Evolutionary conservation across 2,329 filamentous ascomycete species (phyloP), one percentile per base, ranked within the genome.

Genomic region (Exutisphaerella laricina): DNA sequence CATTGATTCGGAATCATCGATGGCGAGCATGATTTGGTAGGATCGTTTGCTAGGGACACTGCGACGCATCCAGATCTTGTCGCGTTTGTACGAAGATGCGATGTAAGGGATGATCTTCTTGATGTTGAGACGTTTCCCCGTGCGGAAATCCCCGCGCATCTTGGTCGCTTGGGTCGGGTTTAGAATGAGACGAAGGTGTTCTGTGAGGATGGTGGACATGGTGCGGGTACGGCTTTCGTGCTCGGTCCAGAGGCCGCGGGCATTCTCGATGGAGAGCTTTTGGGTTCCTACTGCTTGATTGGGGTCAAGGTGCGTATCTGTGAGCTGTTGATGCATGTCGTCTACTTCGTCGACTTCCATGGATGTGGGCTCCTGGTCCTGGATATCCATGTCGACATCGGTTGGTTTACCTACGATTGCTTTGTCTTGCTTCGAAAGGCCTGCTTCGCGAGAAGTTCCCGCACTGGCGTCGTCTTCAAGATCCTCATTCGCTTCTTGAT

Each of bases 101-200:
- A 99, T 97, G 70, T 98, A 99, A 0, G 94, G 92, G 58, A 99
- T 98, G 68, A 99, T 98, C 56, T 90, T 88, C 69, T 97, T 97
- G 72, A 99, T 95, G 68, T 97, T 98, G 57, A 99, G 86, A 0
- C 92, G 84, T 66, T 99, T 98, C 50, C 92, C 92, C 0, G 92
- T 98, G 55, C 92, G 86, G 77, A 94, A 97, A 55, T 94, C 88
- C 31, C 92, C 92, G 2, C 90, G 89, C 49, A 98, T 85, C 61
- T 97, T 98, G 26, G 92, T 97, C 1, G 90, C 89, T 40, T 94
- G 82, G 0, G 90, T 97, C 0, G 94, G 92, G 0, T 87, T 87
- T 28, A 99, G 82, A 58, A 99, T 97, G 10, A 99, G 80, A 18
- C 92, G 88, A 13, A 99, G 82, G 61, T 97, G 92, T 52, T 95